Conservation (phyloP, 176 grass and related monocot genomes). For the Zizania latifolia region DNA sequence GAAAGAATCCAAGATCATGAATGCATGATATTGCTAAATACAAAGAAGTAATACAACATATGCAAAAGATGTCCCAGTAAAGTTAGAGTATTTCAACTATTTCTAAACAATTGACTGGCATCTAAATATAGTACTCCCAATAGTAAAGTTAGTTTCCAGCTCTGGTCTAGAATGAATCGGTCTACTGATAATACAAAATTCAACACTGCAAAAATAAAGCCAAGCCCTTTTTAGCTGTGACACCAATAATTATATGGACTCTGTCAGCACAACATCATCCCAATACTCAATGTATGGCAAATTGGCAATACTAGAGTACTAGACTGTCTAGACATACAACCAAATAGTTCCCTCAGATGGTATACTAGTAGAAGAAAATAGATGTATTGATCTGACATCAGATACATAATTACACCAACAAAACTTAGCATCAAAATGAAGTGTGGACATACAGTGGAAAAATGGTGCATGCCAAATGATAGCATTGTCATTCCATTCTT, state of each 20-base stretch:
- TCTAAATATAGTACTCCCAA: too few relatives aligned
- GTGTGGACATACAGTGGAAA: conserved; percentile 51
- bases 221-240: not conserved
- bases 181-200: not conserved
- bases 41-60: not conserved
- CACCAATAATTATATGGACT: not conserved
- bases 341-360: not conserved
- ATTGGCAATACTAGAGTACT: not conserved
- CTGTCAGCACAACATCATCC: not conserved
- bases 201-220: not conserved
- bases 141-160: not conserved
- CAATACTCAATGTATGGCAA: not conserved
- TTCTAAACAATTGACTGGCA: too few relatives aligned
- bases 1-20: too few relatives aligned
- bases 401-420: not conserved
- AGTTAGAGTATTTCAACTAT: too few relatives aligned
- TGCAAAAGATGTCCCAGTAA: too few relatives aligned
- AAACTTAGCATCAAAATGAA: not conserved
- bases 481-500: conserved; percentile 58
- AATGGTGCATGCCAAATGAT: conserved; percentile 56
- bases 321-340: too few relatives aligned
- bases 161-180: not conserved
- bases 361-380: not conserved
- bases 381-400: not conserved
- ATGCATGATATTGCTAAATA: too few relatives aligned